Base-by-base conservation (phyloP, 1,139 yeast genomes). In the Protomyces pachydermus region DNA sequence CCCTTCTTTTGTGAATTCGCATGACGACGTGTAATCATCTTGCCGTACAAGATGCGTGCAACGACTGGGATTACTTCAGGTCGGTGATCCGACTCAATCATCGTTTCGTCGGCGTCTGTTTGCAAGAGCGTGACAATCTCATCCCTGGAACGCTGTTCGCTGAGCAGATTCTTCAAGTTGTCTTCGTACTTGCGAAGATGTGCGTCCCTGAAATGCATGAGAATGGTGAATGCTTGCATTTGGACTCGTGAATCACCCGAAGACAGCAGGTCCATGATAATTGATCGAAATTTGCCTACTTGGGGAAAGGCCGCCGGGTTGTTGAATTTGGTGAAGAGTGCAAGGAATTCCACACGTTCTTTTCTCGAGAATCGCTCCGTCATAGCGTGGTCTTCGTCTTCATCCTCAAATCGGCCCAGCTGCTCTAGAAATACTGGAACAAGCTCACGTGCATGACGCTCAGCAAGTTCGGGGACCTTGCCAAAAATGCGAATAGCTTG, bases 131-230 rank as follows among this genome's bases (percentile, higher is more conserved):
- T 82, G 38, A 88, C 78, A 42, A 91, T 77, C 74, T 91, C 97
- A 74, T 95, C 98, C 67, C 90, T 84, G 76, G 90, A 91, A 28
- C 86, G 78, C 1, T 89, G 82, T 68, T 91, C 96, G 72, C 91
- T 97, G 37, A 93, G 77, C 65, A 95, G 76, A 69, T 88, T 91
- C 62, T 77, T 81, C 70, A 95, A 78, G 69, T 86, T 86, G 68
- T 88, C 96, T 67, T 80, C 79, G 72, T 91, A 91, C 73, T 86
- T 88, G 64, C 80, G 80, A 39, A 89, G 76, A 1, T 79, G 77
- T 1, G 82, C 80, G 65, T 82, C 80, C 68, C 85, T 84, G 79
- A 82, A 88, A 55, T 87, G 84, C 54, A 90, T 75, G n/a, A 93
- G 72, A 56, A 88, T 87, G 66, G 83, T 82, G 60, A 93, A 77